Base-by-base conservation (phyloP, 495 filamentous ascomycete species). In the Recurvomyces mirabilis region DNA sequence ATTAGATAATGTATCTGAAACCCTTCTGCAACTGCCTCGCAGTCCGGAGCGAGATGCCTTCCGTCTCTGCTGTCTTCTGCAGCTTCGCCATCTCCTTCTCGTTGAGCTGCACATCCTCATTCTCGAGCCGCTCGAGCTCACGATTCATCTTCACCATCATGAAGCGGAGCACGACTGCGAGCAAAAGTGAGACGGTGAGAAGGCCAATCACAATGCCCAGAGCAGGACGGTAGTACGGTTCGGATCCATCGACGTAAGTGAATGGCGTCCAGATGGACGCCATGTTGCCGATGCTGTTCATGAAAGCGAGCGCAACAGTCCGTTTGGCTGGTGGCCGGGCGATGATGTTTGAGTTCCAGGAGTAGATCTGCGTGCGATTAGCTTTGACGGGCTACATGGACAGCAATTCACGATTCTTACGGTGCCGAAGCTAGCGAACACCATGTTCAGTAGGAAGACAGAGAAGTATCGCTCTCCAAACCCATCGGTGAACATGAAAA, bases 211-310 rank as follows among this genome's bases (percentile, higher is more conserved):
- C 66, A 0, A 68, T 60, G 18, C 62, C 67, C 59, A 74, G 58
- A 4, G 70, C 70, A 0, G 60, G 64, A 0, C 51, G 51, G 53
- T 68, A 75, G 45, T 66, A 54, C 1, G 68, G 68, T 4, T 26
- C 23, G 19, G 24, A 5, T 66, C 66, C 5, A 25, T 30, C 33
- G 9, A 11, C 48, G 43, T 75, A 75, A 14, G 69, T 75, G 30
- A 66, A 73, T 0, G 69, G 67, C 0, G 71, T 73, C 70, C 70
- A 75, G 50, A 73, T 72, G 47, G 61, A 66, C 19, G 70, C 70
- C 9, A 64, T 66, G 53, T 73, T 74, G 34, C 66, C 69, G 30
- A 74, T 52, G 1, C 65, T 65, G 51, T 73, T 74, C 59, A 74
- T 72, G 43, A 73, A 71, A 13, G 70, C 71, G 42, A 71, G 69